Evolutionary conservation across 345 rosid species (phyloP), one percentile per base, ranked within the genome.

Genomic region (Orychophragmus violaceus): DNA sequence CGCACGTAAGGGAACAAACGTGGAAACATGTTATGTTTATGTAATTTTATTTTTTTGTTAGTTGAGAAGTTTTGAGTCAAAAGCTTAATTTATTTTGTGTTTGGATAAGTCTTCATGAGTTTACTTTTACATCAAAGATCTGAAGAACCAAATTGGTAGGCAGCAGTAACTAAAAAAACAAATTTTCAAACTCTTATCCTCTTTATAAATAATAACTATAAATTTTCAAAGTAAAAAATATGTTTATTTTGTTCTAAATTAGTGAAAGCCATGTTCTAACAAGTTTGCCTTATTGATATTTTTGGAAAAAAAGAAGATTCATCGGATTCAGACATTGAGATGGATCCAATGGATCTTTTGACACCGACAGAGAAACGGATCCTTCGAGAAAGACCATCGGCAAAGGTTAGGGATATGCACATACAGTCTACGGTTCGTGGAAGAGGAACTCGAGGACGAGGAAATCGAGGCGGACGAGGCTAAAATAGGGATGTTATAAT

Each of bases 1-100:
- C 55, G 79, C 84, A 72, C 76, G 80, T 73, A 69, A 39, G 64
- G 37, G 44, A 33, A 62, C 59, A 60, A 14, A 83, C 90, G 84
- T 88, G 88, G 77, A 69, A 69, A 64, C 57, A 5, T 76, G 52
- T 46, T 29, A 29, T 8, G 6, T 3, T 10, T 10, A 44, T 44
- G 82, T 78, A 0, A 11, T 0, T 9, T 9, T 28, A 3, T 14
- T 32, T 44, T 27, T 42, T 46, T 27, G 5, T 23, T 54, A 16
- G 5, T 24, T 45, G 5, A 49, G 58, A 0, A 56, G 19, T 21
- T 49, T 58, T 0, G 12, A 66, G 62, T 59, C 66, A 64, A 64
- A 64, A 57, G 36, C 9, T 35, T 54, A 14, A 45, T 1, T 2
- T 19, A 5, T 13, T 25, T 35, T 22, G 12, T 19, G 1, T 19